Evolutionary conservation across 495 filamentous ascomycete genomes (phyloP), one percentile per base, ranked within the genome.

Genomic region (Immersiella caudata): DNA sequence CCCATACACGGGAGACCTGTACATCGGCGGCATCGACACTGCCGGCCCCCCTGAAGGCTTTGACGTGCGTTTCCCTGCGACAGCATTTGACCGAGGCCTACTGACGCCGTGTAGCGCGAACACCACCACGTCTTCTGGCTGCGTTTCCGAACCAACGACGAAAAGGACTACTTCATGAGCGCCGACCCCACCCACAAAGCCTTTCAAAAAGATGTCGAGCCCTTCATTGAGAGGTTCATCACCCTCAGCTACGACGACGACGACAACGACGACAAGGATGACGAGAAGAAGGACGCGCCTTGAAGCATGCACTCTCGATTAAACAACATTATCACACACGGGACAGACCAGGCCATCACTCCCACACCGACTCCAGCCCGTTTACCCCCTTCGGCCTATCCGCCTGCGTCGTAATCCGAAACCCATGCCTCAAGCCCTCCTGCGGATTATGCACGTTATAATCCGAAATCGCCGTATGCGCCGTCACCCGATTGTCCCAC

Each of bases 401-500:
- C 7, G 68, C 82, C 25, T 80, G 71, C 3, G 82, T 83, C 1
- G 81, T 84, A 58, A 83, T 79, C 6, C 82, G 75, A 66, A 84
- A 79, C 2, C 82, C 82, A 68, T 84, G 82, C 24, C 79, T 71
- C 62, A 81, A 55, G 11, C 82, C 83, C 67, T 84, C 82, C 59
- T 76, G 76, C 52, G 76, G 75, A 54, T 79, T 75, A 51, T 76
- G 73, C 14, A 81, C 80, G 67, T 85, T 79, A 62, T 83, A 86
- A 65, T 86, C 83, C 2, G 78, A 81, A 54, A 85, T 84, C 14
- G 82, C 83, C n/a, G 83, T 83, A 67, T 86, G 84, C 4, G 81
- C 80, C 1, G 84, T 86, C 14, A 88, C 84, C 6, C 90, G 81
- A 67, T 93, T 93, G 67, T 93, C 91, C 91, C 91, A 93, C 64